phyloP scores from a whole-genome alignment of 2,329 filamentous ascomycete genomes.

The Hyphodiscus sp. region DNA sequence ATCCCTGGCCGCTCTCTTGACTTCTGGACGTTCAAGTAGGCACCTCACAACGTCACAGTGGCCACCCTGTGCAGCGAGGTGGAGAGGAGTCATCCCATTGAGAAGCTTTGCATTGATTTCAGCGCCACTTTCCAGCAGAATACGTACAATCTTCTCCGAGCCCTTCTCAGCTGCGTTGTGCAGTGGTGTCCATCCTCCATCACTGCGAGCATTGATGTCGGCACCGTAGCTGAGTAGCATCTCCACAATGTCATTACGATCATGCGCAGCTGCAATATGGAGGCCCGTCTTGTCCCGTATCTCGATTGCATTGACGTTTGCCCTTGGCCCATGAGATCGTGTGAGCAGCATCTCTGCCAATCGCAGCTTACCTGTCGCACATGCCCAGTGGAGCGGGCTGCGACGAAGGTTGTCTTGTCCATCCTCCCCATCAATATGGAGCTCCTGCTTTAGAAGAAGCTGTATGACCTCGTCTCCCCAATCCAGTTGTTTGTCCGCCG shows the following conservation, averaged over 20 bases:
- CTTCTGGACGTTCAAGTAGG: constrained; percentile 13
- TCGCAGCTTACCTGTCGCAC: constrained; percentile 21
- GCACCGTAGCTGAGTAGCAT: constrained; percentile 18
- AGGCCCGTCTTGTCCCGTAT: constrained; percentile 21
- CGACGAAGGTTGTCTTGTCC: constrained; percentile 17
- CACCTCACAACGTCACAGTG: constrained; percentile 18
- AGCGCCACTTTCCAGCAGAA: constrained; percentile 15
- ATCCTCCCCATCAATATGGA: constrained; percentile 19
- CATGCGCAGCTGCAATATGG: constrained; percentile 18
- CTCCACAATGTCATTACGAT: constrained; percentile 20
- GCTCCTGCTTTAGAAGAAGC: constrained; percentile 16
- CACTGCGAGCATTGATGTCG: constrained; percentile 6
- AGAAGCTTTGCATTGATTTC: constrained; percentile 23
- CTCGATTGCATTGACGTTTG: constrained; percentile 18
- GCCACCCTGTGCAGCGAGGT: constrained; percentile 21
- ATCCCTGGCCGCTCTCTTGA: constrained; percentile 19
- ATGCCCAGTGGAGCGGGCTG: constrained; percentile 24
- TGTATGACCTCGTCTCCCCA: constrained; percentile 24
- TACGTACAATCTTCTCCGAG: constrained; percentile 17
- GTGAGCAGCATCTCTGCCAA: constrained; percentile 19
- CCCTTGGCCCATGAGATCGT: constrained; percentile 11
- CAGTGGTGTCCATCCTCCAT: constrained; percentile 12
- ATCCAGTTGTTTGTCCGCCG: constrained; percentile 19
- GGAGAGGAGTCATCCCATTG: constrained; percentile 21
- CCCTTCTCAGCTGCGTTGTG: constrained; percentile 22